Conservation (phyloP, 805 yeast species). For the Metschnikowia rubicola region DNA sequence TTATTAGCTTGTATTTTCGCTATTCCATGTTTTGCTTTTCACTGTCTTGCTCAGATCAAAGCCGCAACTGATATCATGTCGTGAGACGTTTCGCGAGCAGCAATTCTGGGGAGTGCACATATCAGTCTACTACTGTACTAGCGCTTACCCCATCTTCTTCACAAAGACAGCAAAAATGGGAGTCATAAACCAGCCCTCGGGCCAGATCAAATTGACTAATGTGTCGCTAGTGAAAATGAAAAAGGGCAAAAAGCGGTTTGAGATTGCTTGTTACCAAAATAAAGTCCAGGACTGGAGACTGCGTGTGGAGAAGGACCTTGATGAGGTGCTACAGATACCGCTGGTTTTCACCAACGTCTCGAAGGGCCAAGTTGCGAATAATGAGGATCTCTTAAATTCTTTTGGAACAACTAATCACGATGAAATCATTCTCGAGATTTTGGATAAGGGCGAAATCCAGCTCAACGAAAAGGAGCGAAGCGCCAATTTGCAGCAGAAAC, state of each 20-base stretch:
- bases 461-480: constrained; percentile 90
- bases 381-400: constrained; percentile 70
- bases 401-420: constrained; percentile 78
- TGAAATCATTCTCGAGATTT: constrained; percentile 72
- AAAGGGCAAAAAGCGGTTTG: constrained; percentile 88
- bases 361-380: constrained; percentile 88
- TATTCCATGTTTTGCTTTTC: not conserved
- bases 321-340: constrained; percentile 95
- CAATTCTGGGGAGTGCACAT: constrained; percentile 7
- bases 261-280: constrained; percentile 93
- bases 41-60: no score
- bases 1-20: not conserved
- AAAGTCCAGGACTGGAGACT: constrained; percentile 94
- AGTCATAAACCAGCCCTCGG: constrained; percentile 77
- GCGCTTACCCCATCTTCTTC: not conserved
- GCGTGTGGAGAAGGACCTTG: constrained; percentile 86
- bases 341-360: constrained; percentile 90
- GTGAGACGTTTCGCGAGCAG: not conserved
- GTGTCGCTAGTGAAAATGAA: constrained; percentile 90
- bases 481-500: constrained; percentile 66
- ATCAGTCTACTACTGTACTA: not conserved
- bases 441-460: constrained; percentile 91
- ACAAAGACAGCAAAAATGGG: not conserved
- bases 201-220: constrained; percentile 87
- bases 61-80: no score